A percentile compares a stretch with the other conserved stretches of the same genome.
Evolutionary conservation across 805 yeast species (phyloP).

Genomic region (Debaryomyces prosopidis): DNA sequence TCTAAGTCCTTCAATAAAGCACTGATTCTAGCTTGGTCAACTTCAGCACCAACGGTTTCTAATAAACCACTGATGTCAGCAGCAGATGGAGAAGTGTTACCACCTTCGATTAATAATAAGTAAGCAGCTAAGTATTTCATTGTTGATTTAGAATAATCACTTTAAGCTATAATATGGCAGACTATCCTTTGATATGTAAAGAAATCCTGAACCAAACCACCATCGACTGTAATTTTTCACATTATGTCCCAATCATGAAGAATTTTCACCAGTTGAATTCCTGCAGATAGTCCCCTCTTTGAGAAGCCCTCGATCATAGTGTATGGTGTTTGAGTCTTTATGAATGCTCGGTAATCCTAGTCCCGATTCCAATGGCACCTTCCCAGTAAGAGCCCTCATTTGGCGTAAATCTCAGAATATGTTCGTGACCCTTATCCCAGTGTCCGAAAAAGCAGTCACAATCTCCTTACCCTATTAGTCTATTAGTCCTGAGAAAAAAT

Average conservation of each 20-base stretch:
- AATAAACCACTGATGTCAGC: constrained; percentile 41
- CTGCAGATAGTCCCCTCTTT: neutral
- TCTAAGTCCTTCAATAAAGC: constrained; percentile 80
- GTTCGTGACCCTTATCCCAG: neutral
- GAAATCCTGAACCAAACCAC: neutral
- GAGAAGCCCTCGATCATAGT: constrained; percentile 3
- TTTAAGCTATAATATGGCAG: constrained; percentile 71
- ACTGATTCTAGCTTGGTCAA: constrained; percentile 84
- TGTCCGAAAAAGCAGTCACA: constrained; percentile 8
- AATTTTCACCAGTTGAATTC: neutral
- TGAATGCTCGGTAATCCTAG: neutral
- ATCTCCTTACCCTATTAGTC: neutral
- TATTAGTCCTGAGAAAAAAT: neutral
- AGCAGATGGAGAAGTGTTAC: constrained; percentile 45
- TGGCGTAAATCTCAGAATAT: neutral
- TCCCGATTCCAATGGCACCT: neutral
- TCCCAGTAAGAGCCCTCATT: no score
- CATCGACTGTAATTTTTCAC: constrained; percentile 15
- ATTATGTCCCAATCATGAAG: neutral
- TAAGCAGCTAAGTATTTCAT: constrained; percentile 51
- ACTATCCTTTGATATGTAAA: constrained; percentile 64
- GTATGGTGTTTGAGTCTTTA: no score
- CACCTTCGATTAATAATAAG: constrained; percentile 48
- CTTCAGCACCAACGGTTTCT: constrained; percentile 76
- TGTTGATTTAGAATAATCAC: constrained; percentile 63